Base-by-base conservation (phyloP, 2,329 filamentous ascomycete species). In the Pseudogymnoascus sp. region DNA sequence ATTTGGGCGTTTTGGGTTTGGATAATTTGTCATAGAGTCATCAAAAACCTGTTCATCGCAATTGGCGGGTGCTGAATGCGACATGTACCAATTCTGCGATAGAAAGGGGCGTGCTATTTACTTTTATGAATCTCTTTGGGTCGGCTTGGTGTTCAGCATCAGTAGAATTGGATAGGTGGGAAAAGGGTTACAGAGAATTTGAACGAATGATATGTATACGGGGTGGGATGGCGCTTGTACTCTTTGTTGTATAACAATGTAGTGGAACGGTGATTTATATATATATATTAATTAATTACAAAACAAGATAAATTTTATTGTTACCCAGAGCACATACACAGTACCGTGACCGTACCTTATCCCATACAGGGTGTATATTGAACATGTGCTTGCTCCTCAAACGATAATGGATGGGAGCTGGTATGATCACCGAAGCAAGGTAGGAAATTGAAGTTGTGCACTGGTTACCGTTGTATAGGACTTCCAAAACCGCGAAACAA, bases 21-120 rank as follows among this genome's bases (percentile, higher is more conserved):
- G 43, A 25, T 53, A 33, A 53, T 53, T 15, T 6, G 43, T 53
- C 43, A 53, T 53, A 53, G 43, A 53, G 43, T 53, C 43, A 53
- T 53, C 43, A 33, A 53, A 53, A 53, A 53, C 43, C 9, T 53
- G n/a, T 53, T 53, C 25, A 53, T 53, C 43, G 43, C 43, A 53
- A 30, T 53, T 53, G 43, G 43, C 43, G 22, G 43, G 25, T 50
- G 43, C 43, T 50, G 25, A 50, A 7, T 50, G 43, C 43, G 43
- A 53, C 22, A 18, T 53, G 43, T 53, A 53, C 43, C 43, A 53
- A 53, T 53, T 30, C 2, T 14, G 22, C 25, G 25, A 50, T 30
- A 53, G 43, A 53, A 50, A 15, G 22, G 22, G 22, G 43, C 43
- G 43, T 53, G n/a, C 43, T 53, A 4, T 12, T 33, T 53, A 15